phyloP scores from a whole-genome alignment of 192 early-diverging fungal species.

The Coemansia sp. region DNA sequence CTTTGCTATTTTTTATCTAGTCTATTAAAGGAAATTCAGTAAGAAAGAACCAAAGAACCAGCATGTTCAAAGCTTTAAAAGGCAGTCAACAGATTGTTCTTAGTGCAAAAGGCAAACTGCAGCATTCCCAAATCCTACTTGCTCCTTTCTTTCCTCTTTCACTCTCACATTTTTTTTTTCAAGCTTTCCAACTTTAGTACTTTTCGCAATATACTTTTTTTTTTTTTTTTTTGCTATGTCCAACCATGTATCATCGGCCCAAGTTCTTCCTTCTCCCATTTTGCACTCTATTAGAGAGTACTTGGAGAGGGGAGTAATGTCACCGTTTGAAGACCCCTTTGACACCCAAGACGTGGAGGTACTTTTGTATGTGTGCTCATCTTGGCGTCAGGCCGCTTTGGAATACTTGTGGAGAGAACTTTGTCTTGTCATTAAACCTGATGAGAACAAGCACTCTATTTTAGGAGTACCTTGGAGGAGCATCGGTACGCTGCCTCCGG shows the following conservation, averaged over 20 bases:
- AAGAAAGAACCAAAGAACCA: too few relatives aligned
- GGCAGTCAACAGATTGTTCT: too few relatives aligned
- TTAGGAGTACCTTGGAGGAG: not conserved
- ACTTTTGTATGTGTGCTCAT: not conserved
- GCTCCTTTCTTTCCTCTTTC: too few relatives aligned
- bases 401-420: not conserved
- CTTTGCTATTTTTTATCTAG: not conserved
- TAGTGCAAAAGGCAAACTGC: too few relatives aligned
- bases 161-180: too few relatives aligned
- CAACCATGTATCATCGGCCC: not conserved
- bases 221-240: not conserved
- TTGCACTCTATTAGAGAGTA: not conserved
- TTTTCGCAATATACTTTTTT: not conserved
- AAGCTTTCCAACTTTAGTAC: too few relatives aligned
- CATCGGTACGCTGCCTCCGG: not conserved
- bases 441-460: not conserved
- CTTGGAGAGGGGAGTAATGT: not conserved
- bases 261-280: not conserved
- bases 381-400: not conserved
- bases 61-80: too few relatives aligned
- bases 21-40: not conserved
- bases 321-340: not conserved
- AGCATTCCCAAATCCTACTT: too few relatives aligned
- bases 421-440: not conserved
- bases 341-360: not conserved